Conservation (phyloP, 1,139 yeast genomes). For the Entelexis sorbosivorans region DNA sequence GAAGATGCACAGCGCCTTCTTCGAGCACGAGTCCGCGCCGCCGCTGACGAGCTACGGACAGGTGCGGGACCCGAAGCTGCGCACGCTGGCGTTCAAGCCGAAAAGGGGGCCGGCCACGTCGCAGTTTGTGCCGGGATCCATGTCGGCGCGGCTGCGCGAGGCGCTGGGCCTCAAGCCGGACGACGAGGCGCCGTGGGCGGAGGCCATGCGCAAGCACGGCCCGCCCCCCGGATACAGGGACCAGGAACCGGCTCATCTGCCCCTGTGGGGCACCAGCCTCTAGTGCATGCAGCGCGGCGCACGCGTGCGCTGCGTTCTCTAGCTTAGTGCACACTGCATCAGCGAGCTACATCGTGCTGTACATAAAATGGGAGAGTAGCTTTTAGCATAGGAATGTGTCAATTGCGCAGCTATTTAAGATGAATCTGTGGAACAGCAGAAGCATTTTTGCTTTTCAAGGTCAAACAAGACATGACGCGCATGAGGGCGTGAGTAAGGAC, state of each 20-base stretch:
- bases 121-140: constrained; percentile 45
- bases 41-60: constrained; percentile 10
- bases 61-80: constrained; percentile 10
- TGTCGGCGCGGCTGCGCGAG: constrained; percentile 46
- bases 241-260: background rate
- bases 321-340: too few relatives aligned
- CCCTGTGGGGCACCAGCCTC: background rate
- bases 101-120: background rate
- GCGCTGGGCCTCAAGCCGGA: constrained; percentile 64
- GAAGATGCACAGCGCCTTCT: constrained; percentile 76
- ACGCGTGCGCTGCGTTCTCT: too few relatives aligned
- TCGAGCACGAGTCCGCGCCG: constrained; percentile 34
- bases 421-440: too few relatives aligned
- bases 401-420: too few relatives aligned
- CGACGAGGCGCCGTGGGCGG: constrained; percentile 73
- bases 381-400: too few relatives aligned
- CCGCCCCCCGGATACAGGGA: constrained; percentile 68
- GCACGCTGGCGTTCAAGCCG: constrained; percentile 8
- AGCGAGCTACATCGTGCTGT: too few relatives aligned
- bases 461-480: too few relatives aligned
- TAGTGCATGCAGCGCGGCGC: too few relatives aligned
- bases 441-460: too few relatives aligned
- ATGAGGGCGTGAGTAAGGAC: too few relatives aligned
- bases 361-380: too few relatives aligned
- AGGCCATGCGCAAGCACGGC: constrained; percentile 59